phyloP scores from a whole-genome alignment of 2,329 filamentous ascomycete genomes.

The Shiraia sp. region DNA sequence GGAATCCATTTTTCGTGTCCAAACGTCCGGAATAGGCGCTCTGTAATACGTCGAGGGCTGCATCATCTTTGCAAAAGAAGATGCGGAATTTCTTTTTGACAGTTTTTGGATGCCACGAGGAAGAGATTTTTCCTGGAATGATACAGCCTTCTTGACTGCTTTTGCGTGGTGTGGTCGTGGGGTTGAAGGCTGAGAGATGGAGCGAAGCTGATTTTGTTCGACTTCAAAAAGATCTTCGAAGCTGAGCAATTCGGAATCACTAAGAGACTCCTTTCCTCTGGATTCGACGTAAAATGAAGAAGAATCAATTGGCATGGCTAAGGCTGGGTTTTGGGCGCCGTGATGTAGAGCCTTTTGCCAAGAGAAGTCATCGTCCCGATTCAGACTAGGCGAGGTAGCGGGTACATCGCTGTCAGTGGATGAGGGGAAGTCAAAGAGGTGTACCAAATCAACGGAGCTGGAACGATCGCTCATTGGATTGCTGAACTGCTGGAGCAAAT shows the following conservation, averaged over 20 bases:
- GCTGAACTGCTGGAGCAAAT: slow-evolving; percentile 53
- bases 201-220: slow-evolving; percentile 28
- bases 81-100: slow-evolving; percentile 19
- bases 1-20: slow-evolving; percentile 56
- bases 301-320: slow-evolving; percentile 31
- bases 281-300: slow-evolving; percentile 38
- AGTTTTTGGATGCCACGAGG: slow-evolving; percentile 28
- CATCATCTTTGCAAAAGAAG: slow-evolving; percentile 56
- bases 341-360: slow-evolving; percentile 59
- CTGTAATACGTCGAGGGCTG: slow-evolving; percentile 53
- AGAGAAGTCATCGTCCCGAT: slow-evolving; percentile 54
- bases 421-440: slow-evolving; percentile 57
- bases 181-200: slow-evolving; percentile 39
- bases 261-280: slow-evolving; percentile 33
- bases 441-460: slow-evolving; percentile 54
- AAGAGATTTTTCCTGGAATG: slow-evolving; percentile 23
- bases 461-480: slow-evolving; percentile 54
- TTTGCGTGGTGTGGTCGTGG: slow-evolving; percentile 26
- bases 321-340: slow-evolving; percentile 55
- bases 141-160: slow-evolving; percentile 31
- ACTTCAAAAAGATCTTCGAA: slow-evolving; percentile 36
- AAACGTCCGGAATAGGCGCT: slow-evolving; percentile 52
- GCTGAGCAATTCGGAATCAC: slow-evolving; percentile 37
- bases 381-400: slow-evolving; percentile 54
- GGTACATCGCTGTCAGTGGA: slow-evolving; percentile 55